phyloP scores from a whole-genome alignment of 306 rosid genomes.

The Echinosophora koreensis region DNA sequence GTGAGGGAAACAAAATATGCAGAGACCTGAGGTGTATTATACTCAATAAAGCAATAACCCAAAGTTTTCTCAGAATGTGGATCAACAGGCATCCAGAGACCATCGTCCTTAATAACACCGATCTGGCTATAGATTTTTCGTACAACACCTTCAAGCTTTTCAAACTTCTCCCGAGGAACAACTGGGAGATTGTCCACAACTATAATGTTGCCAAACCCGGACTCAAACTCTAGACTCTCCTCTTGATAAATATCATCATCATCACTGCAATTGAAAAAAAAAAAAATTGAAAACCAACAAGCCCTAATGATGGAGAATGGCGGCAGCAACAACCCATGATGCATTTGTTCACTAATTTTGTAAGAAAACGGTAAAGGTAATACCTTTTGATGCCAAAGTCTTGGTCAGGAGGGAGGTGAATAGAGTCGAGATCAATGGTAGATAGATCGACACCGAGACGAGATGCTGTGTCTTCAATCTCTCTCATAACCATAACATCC shows the following conservation, averaged over 20 bases:
- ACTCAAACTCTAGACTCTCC: constrained; percentile 64
- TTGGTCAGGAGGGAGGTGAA: constrained; percentile 72
- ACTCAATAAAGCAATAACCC: constrained; percentile 83
- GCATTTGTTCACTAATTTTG: background rate
- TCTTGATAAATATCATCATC: constrained; percentile 69
- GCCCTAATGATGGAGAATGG: background rate
- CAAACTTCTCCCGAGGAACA: constrained; percentile 77
- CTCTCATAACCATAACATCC: constrained; percentile 69
- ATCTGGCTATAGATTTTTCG: constrained; percentile 83
- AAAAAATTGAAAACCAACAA: too few relatives aligned
- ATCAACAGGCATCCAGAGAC: constrained; percentile 86
- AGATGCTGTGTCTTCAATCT: constrained; percentile 71
- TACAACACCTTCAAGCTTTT: constrained; percentile 76
- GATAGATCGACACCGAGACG: constrained; percentile 71
- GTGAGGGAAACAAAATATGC: background rate
- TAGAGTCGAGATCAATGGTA: constrained; percentile 64
- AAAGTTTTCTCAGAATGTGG: constrained; percentile 62
- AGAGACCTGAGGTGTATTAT: constrained; percentile 70
- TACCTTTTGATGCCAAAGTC: constrained; percentile 78
- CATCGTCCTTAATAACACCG: constrained; percentile 73
- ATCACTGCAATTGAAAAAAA: constrained; percentile 45
- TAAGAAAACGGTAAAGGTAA: background rate
- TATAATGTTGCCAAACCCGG: constrained; percentile 77
- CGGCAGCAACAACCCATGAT: background rate
- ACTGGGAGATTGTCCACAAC: constrained; percentile 83